Percentiles rank a stretch among this genome's conserved stretches.
phyloP scores from a whole-genome alignment of 2,329 filamentous ascomycete genomes.

The Microsporum ferrugineum region DNA sequence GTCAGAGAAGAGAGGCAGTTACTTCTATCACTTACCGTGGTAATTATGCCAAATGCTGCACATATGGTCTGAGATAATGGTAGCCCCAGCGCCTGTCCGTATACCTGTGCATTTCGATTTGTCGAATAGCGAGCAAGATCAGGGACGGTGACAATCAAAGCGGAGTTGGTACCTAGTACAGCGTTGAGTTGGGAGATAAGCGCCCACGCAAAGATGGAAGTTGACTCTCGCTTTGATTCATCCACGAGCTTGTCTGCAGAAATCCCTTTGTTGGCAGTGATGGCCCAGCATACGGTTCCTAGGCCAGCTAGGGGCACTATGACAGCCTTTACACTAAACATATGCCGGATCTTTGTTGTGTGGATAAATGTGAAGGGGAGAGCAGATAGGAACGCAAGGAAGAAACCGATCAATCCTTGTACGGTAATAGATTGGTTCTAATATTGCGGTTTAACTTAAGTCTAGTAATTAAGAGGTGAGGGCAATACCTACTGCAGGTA shows the following conservation, averaged over 20 bases:
- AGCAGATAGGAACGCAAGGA: slow-evolving; percentile 19
- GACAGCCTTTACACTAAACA: slow-evolving; percentile 29
- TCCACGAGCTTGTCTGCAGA: slow-evolving; percentile 15
- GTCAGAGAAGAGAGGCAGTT: background rate
- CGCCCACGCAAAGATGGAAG: slow-evolving; percentile 27
- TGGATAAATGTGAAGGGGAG: slow-evolving; percentile 26
- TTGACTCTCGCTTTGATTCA: slow-evolving; percentile 11
- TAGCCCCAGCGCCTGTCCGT: slow-evolving; percentile 19
- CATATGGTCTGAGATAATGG: slow-evolving; percentile 17
- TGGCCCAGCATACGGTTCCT: slow-evolving; percentile 29
- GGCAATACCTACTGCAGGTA: slow-evolving; percentile 14
- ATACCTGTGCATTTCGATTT: slow-evolving; percentile 24
- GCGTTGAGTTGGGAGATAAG: slow-evolving; percentile 31
- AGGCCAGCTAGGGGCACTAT: slow-evolving; percentile 28
- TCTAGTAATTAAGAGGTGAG: background rate
- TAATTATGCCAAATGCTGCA: slow-evolving; percentile 18
- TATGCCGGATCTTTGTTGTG: slow-evolving; percentile 26
- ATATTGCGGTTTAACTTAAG: background rate
- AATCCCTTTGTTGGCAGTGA: slow-evolving; percentile 18
- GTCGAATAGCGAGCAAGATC: slow-evolving; percentile 29
- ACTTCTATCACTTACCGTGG: slow-evolving; percentile 12
- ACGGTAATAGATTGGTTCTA: slow-evolving; percentile 19
- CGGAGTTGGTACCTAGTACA: slow-evolving; percentile 28
- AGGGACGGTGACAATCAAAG: slow-evolving; percentile 29
- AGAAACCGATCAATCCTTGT: slow-evolving; percentile 18